Evolutionary conservation across 345 rosid genomes (phyloP).

Genomic region (Aethionema arabicum): DNA sequence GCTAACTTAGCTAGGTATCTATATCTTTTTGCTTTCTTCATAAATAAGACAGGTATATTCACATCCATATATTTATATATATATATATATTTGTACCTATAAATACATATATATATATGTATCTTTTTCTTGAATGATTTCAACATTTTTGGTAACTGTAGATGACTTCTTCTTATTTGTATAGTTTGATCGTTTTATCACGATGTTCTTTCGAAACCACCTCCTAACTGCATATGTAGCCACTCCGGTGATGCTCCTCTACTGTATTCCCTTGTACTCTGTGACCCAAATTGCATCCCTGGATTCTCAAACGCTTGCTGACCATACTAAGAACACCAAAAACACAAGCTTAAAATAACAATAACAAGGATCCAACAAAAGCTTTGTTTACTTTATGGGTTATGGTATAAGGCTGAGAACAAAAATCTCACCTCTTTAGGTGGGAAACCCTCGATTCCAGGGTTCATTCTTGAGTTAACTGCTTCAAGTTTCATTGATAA

Average conservation of each 20-base stretch:
- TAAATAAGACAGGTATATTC: conserved; percentile 27
- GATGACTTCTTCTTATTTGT: neutral
- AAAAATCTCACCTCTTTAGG: conserved; percentile 71
- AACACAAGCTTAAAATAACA: neutral
- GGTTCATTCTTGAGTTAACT: conserved; percentile 65
- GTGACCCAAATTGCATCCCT: conserved; percentile 61
- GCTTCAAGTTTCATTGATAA: conserved; percentile 94
- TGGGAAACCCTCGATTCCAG: conserved; percentile 65
- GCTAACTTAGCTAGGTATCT: neutral
- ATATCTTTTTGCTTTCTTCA: neutral
- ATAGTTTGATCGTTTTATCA: conserved; percentile 27
- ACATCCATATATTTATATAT: conserved; percentile 25
- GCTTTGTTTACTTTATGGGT: too few species aligned
- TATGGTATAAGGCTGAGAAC: too few species aligned
- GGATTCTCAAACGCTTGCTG: conserved; percentile 59
- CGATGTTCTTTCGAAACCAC: conserved; percentile 62
- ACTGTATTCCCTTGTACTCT: conserved; percentile 59
- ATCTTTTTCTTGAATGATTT: neutral
- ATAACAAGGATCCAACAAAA: neutral
- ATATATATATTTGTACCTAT: conserved; percentile 24
- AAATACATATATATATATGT: conserved; percentile 22
- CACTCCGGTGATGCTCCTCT: conserved; percentile 76
- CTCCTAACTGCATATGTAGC: conserved; percentile 87
- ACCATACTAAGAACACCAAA: conserved; percentile 52
- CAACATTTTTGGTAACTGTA: conserved; percentile 12